Evolutionary conservation across 2,329 filamentous ascomycete species (phyloP).

Genomic region (Sclerotinia glacialis): DNA sequence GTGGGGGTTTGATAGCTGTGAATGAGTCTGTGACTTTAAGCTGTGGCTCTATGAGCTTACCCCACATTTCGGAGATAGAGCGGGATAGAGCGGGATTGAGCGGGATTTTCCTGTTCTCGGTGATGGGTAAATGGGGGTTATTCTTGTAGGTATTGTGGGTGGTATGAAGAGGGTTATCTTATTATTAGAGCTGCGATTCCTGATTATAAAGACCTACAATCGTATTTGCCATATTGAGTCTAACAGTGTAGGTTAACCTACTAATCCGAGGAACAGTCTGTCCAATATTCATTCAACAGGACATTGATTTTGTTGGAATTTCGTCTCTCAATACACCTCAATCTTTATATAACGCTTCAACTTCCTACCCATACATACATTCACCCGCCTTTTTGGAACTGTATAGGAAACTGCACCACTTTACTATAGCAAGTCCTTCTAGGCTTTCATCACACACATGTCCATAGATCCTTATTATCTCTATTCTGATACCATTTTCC

Average conservation of each 20-base stretch:
- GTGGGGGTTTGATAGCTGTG: slow-evolving; percentile 17
- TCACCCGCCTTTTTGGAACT: no score
- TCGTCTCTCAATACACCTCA: not conserved
- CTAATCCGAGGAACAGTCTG: not conserved
- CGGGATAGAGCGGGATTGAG: no score
- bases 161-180: no score
- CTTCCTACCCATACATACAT: not conserved
- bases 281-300: no score
- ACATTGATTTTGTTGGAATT: not conserved
- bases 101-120: no score
- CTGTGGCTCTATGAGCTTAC: not conserved
- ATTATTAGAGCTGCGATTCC: no score
- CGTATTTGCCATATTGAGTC: no score
- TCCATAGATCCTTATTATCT: not conserved
- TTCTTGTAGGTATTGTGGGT: no score
- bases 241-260: no score
- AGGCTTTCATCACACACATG: not conserved
- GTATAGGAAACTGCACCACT: not conserved
- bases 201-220: no score
- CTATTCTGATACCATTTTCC: not conserved
- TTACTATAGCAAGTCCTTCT: not conserved
- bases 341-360: not conserved
- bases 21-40: no score
- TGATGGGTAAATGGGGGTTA: no score
- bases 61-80: slow-evolving; percentile 21